phyloP scores from a whole-genome alignment of 2,329 filamentous ascomycete genomes.

The Onygena corvina region DNA sequence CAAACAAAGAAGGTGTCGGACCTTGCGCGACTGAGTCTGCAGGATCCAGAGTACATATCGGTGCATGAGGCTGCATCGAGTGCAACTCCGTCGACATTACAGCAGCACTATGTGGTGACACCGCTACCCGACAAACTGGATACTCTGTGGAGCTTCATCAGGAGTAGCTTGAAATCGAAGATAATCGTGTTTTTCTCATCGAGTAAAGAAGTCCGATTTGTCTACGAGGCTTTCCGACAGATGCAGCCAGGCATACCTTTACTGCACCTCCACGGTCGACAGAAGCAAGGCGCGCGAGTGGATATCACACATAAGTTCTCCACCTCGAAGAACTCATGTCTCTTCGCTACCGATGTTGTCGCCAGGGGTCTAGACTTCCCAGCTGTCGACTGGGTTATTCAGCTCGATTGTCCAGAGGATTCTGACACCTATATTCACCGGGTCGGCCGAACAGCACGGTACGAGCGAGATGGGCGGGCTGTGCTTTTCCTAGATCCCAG shows the following conservation, averaged over 20 bases:
- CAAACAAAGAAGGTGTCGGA: slow-evolving; percentile 93
- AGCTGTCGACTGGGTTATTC: slow-evolving; percentile 96
- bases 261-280: slow-evolving; percentile 82
- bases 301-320: slow-evolving; percentile 81
- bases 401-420: slow-evolving; percentile 93
- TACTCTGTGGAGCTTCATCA: slow-evolving; percentile 84
- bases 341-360: slow-evolving; percentile 92
- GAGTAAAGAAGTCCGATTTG: slow-evolving; percentile 91
- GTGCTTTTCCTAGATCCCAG: slow-evolving; percentile 85
- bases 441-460: slow-evolving; percentile 87
- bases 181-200: slow-evolving; percentile 93
- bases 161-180: slow-evolving; percentile 81
- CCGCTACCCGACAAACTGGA: slow-evolving; percentile 81
- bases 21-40: slow-evolving; percentile 72
- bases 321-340: slow-evolving; percentile 65
- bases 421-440: slow-evolving; percentile 96
- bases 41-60: slow-evolving; percentile 86
- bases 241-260: slow-evolving; percentile 89
- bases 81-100: slow-evolving; percentile 70
- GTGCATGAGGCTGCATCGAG: slow-evolving; percentile 72
- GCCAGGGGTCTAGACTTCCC: slow-evolving; percentile 92
- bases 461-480: slow-evolving; percentile 73
- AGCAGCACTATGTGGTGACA: slow-evolving; percentile 84
- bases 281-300: slow-evolving; percentile 78
- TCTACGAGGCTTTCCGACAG: slow-evolving; percentile 84